Evolutionary conservation across 202 grass and related monocot genomes (phyloP).

Genomic region (Carex sylvatica): DNA sequence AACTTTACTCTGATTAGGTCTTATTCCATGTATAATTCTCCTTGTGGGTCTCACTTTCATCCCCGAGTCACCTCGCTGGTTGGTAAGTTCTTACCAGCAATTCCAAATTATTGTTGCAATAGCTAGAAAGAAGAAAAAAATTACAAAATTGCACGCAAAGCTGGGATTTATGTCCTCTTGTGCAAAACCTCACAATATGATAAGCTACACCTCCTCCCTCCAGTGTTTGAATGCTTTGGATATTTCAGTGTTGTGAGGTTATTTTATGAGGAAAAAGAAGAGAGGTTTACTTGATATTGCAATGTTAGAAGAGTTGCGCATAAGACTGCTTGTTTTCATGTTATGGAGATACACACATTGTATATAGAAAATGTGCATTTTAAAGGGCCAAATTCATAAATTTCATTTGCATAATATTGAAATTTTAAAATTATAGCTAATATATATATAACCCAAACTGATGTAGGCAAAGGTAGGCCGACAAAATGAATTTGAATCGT

Average conservation of each 20-base stretch:
- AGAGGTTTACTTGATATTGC: not conserved
- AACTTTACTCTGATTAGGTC: constrained; percentile 24
- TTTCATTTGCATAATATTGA: not conserved
- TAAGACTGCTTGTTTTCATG: not conserved
- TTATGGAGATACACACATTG: not conserved
- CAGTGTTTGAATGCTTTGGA: not conserved
- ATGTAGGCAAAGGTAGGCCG: constrained; percentile 50
- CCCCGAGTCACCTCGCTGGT: constrained; percentile 67
- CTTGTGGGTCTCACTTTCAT: constrained; percentile 49
- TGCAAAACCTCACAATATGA: constrained; percentile 1
- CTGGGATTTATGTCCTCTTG: not conserved
- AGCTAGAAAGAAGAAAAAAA: not conserved
- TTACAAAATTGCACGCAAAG: not conserved
- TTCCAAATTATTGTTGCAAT: not conserved
- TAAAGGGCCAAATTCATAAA: not conserved
- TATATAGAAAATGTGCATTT: not conserved
- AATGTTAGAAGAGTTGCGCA: not conserved
- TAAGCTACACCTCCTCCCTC: not conserved
- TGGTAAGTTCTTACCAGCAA: constrained; percentile 35
- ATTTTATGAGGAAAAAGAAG: not conserved
- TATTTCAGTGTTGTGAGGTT: not conserved
- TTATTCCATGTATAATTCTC: constrained; percentile 53
- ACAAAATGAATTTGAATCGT: constrained; percentile 44
- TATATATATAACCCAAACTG: not conserved
- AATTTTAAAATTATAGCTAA: not conserved